These are phyloP conservation scores for Blepharisma japonicum DNA, from an alignment of 73 alveolate species.

Conservation along the genomic window DNA sequence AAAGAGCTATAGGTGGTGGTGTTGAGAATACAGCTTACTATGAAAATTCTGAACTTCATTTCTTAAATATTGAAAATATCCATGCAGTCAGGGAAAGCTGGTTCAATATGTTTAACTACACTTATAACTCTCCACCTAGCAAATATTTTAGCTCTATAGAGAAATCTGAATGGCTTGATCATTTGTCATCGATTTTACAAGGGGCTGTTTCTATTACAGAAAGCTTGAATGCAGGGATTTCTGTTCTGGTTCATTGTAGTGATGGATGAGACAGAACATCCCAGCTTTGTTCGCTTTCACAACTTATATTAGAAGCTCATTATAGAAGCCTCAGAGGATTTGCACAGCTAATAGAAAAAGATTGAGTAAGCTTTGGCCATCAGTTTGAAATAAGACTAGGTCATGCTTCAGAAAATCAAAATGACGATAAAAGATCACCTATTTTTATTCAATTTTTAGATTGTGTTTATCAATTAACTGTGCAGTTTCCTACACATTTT, in stretches of 20 bases:
- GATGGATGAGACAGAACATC: conserved; percentile 98
- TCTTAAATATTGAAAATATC: conserved; percentile 83
- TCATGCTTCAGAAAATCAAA: conserved; percentile 39
- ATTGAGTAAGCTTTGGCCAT: conserved; percentile 92
- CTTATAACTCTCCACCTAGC: neutral
- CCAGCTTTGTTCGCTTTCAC: conserved; percentile 70
- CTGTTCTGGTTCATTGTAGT: conserved; percentile 84
- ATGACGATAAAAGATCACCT: conserved; percentile 82
- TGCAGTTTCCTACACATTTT: conserved; percentile 72
- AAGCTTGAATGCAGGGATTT: conserved; percentile 43
- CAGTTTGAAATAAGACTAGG: conserved; percentile 86
- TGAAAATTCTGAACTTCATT: conserved; percentile 63
- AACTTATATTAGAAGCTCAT: conserved; percentile 78
- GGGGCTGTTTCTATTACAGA: conserved; percentile 57
- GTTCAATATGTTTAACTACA: conserved; percentile 24
- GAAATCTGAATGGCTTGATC: conserved; percentile 78
- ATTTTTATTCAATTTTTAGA: conserved; percentile 83
- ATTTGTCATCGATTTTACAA: conserved; percentile 59
- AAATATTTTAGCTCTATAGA: conserved; percentile 59
- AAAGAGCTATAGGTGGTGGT: conserved; percentile 85
- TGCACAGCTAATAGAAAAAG: conserved; percentile 80
- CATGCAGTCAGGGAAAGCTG: conserved; percentile 84
- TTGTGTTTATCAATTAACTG: conserved; percentile 71
- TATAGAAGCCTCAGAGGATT: conserved; percentile 86
- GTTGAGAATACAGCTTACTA: conserved; percentile 66